These are phyloP conservation scores for Eremomyces bilateralis DNA, from an alignment of 495 filamentous ascomycete genomes.

Conservation along the genomic window DNA sequence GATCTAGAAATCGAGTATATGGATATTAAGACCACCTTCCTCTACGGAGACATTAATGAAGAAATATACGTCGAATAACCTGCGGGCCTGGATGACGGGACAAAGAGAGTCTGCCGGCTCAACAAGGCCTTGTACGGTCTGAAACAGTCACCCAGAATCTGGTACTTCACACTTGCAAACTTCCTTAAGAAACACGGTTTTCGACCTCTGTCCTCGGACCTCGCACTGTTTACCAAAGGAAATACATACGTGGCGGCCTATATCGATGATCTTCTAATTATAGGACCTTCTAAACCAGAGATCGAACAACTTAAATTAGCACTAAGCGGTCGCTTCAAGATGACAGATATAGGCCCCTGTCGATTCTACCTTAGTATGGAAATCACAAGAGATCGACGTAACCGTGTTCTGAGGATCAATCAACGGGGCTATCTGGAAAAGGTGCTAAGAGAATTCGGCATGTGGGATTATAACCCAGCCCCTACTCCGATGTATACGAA, in stretches of 20 bases:
- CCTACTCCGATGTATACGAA: conserved; percentile 6
- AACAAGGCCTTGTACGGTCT: conserved; percentile 21
- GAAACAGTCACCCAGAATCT: conserved; percentile 21
- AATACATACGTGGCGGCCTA: conserved; percentile 16
- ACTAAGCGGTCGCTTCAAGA: conserved; percentile 13
- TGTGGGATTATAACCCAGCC: conserved; percentile 4
- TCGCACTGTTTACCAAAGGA: conserved; percentile 11
- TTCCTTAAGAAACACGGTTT: conserved; percentile 17
- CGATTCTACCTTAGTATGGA: conserved; percentile 19
- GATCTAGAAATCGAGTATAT: conserved; percentile 14
- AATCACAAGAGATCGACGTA: conserved; percentile 11
- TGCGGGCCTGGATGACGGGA: conserved; percentile 3
- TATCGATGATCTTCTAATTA: conserved; percentile 18
- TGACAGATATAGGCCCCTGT: conserved; percentile 16
- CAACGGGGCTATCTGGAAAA: conserved; percentile 13
- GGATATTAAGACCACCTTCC: conserved; percentile 17
- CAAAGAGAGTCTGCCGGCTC: conserved; percentile 4
- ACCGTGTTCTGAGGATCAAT: conserved; percentile 8
- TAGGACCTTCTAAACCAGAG: conserved; percentile 7
- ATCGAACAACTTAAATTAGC: conserved; percentile 14
- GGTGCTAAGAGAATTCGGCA: conserved; percentile 4
- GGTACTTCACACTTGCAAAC: conserved; percentile 17
- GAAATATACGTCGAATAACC: conserved; percentile 13
- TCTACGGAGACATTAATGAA: conserved; percentile 10
- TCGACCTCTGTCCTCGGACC: conserved; percentile 9